Base-by-base conservation (phyloP, 2,329 filamentous ascomycete species). In the Beauveria rudraprayagi region DNA sequence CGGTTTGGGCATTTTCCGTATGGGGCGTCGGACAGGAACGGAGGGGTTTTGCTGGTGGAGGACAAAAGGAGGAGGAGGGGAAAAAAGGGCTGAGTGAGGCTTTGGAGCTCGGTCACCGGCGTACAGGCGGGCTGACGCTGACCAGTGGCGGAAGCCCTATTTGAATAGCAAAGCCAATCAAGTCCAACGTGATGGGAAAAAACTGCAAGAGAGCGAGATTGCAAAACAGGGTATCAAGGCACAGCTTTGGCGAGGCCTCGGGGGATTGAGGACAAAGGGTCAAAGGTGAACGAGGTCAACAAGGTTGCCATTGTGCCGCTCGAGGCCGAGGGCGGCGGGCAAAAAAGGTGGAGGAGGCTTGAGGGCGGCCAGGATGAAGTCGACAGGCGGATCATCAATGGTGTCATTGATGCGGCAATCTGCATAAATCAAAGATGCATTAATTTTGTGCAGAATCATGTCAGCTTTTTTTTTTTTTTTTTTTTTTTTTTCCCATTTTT, bases 1-100 rank as follows among this genome's bases (percentile, higher is more conserved):
- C 70, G 37, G 52, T 41, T 37, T 9, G 26, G 28, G 41, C 57
- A 60, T 60, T 22, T 22, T 22, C 22, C 28, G 50, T 60, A 11
- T 6, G 24, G 16, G 24, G 16, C 34, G 53, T 26, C 22, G 11
- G 46, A 19, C 14, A 19, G 44, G 34, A 40, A 40, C 19, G 11
- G 6, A n/a, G 17, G 40, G 22, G 22, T 22, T 22, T 41, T 10
- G 30, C 17, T 41, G 55, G 46, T 17, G 19, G 46, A 22, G 30
- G 30, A 19, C 16, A 19, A 5, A 8, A 37, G 11, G 11, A 37
- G 5, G 34, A 16, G 5, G 34, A 16, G 34, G 34, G 34, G 34
- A 37, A 37, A 37, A 37, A 37, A 22, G 16, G 34, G 34, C 34
- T 37, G 34, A 37, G 9, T 3, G 26, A n/a, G 54, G 14, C 8